phyloP scores from a whole-genome alignment of 305 asterid genomes.

The Solanum chacoense region DNA sequence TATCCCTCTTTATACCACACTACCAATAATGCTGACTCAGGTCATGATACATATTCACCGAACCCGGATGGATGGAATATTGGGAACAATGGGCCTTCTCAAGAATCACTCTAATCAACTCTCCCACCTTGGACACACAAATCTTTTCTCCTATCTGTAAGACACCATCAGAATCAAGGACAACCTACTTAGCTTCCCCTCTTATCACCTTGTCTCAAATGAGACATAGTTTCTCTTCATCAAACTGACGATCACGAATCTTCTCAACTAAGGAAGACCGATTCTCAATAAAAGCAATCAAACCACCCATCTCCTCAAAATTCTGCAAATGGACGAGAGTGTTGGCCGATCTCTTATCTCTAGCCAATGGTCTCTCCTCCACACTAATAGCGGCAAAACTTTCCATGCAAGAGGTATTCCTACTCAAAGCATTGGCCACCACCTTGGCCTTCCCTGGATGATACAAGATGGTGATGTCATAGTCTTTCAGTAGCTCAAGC shows the following conservation, averaged over 20 bases:
- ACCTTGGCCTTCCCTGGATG: background rate
- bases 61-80: background rate
- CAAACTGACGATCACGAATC: no score
- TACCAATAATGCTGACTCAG: no score
- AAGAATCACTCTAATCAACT: no score
- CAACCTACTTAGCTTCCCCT: background rate
- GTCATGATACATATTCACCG: background rate
- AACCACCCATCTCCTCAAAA: background rate
- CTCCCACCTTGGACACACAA: background rate
- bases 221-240: no score
- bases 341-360: background rate
- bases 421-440: background rate
- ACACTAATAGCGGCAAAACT: background rate
- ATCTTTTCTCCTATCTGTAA: background rate
- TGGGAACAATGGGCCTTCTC: background rate
- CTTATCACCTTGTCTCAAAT: background rate
- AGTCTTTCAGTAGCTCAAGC: background rate
- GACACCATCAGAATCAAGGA: background rate
- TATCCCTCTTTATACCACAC: background rate
- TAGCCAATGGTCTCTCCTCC: background rate
- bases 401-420: background rate
- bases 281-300: background rate
- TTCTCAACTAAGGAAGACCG: background rate
- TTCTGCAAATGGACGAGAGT: background rate
- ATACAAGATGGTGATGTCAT: background rate